Base-by-base conservation (phyloP, 2,329 filamentous ascomycete species). In the Neocucurbitaria cava region DNA sequence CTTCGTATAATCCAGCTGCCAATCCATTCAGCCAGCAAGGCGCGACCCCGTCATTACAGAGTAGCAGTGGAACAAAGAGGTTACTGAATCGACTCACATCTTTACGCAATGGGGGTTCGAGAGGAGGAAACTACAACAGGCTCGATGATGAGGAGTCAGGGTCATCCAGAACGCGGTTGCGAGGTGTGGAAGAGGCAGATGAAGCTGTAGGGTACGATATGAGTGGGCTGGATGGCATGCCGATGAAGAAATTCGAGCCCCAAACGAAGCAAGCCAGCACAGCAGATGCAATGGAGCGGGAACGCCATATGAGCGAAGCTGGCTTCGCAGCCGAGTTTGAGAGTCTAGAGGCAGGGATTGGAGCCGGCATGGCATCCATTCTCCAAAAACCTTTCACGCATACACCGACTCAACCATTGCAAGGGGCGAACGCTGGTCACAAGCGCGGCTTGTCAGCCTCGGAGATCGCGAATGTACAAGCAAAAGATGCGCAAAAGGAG, bases 401-500 rank as follows among this genome's bases (percentile, higher is more conserved):
- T 31, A 59, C 60, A 3, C 57, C 56, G 8, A 39, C 48, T 18
- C 46, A 52, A 46, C 13, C 59, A 38, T 47, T 53, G 17, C 59
- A 60, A 18, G 56, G 54, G 9, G 42, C 35, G 11, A 58, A 50
- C 28, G 52, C 58, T 31, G 59, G 56, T n/a, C 71, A 72, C 43
- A 64, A 58, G 28, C 55, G 66, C 21, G 59, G 61, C 5, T 23
- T 64, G 11, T 65, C 70, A 8, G 60, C 48, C 35, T 53, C 61
- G 17, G 57, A 69, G 2, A 26, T 62, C 8, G 54, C 55, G 15
- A 59, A 59, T 4, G 44, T 52, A 2, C 49, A 69, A 23, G 69
- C 71, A 6, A 62, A 73, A 24, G 70, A 76, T 33, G 79, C 77
- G 2, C 77, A 78, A 49, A 69, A 73, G 41, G 72, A 77, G 28